Percentiles rank a stretch among this genome's conserved stretches.
phyloP scores from a whole-genome alignment of 768 basidiomycete genomes.

The Albatrellus ellisii region DNA sequence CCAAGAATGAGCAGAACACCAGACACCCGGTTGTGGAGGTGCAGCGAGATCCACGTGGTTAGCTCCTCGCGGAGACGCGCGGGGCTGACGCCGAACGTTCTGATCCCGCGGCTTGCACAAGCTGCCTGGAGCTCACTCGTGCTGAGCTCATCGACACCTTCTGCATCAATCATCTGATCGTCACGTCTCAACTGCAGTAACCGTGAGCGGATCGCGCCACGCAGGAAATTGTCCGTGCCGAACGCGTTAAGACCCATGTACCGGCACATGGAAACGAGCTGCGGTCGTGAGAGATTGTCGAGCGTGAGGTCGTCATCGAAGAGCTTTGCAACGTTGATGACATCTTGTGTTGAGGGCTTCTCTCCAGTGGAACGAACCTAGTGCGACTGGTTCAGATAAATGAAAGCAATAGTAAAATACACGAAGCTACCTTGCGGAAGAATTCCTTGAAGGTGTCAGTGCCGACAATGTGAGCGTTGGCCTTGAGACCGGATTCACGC shows the following conservation, averaged over 20 bases:
- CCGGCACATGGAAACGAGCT: slow-evolving; percentile 91
- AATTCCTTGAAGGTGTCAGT: slow-evolving; percentile 98
- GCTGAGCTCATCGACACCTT: slow-evolving; percentile 88
- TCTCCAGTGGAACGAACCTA: slow-evolving; percentile 95
- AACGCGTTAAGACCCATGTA: slow-evolving; percentile 99
- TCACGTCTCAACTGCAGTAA: slow-evolving; percentile 78
- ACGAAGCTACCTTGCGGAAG: slow-evolving; percentile 83
- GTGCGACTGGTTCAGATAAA: no score
- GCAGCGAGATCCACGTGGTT: slow-evolving; percentile 84
- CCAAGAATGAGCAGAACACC: slow-evolving; percentile 92
- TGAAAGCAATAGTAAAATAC: no score
- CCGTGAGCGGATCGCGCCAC: slow-evolving; percentile 78
- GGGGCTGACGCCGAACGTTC: slow-evolving; percentile 78
- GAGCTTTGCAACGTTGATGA: slow-evolving; percentile 89
- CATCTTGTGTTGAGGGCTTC: slow-evolving; percentile 74
- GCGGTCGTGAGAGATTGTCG: slow-evolving; percentile 96
- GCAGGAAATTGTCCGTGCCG: slow-evolving; percentile 96
- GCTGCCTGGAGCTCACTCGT: slow-evolving; percentile 85
- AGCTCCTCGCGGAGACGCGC: slow-evolving; percentile 84
- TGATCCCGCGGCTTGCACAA: slow-evolving; percentile 88
- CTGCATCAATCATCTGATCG: slow-evolving; percentile 82
- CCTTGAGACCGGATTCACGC: slow-evolving; percentile 85
- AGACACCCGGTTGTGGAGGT: slow-evolving; percentile 82
- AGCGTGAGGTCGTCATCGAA: slow-evolving; percentile 97
- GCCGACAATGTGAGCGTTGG: slow-evolving; percentile 86